Evolutionary conservation across 2,329 filamentous ascomycete genomes (phyloP), one percentile per base, ranked within the genome.

Genomic region (Sporothrix luriei): DNA sequence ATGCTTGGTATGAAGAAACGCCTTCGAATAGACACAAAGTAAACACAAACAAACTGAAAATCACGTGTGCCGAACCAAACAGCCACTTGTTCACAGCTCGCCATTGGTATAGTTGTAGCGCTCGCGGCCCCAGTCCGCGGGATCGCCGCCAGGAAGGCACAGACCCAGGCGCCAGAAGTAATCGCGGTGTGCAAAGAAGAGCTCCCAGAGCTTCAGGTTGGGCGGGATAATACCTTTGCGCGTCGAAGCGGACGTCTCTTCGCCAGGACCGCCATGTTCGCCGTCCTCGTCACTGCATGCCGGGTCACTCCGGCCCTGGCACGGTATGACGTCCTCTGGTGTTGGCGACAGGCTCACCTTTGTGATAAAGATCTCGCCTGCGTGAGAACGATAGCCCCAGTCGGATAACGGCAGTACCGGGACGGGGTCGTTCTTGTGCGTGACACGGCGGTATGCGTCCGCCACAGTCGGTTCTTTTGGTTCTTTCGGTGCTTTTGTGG

Each of bases 111-210:
- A 75, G 70, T 43, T 79, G 76, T 86, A 83, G 70, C 76, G 78
- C 59, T 84, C 82, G 72, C 85, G 81, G 21, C 84, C 86, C 90
- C 90, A 91, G 74, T 91, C 86, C 59, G 83, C 82, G 2, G 89
- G 89, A 77, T 91, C 90, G 14, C 91, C 91, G 14, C 91, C 91
- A 0, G 94, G 94, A 2, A 97, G 83, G 80, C 95, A 99, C 43
- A 98, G 81, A 0, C 95, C 95, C 68, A 99, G 79, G 69, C 95
- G 85, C 92, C 93, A 97, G 80, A 99, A 98, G 79, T 99, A 99
- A 80, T 99, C 95, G 51, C 95, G 84, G 80, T 99, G 95, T 0
- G 94, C 91, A 79, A 96, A 97, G 76, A 98, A 90, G 9, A 97
- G 82, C 79, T 97, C 88, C 93, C 94, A 97, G n/a, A 96, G 85